These are phyloP conservation scores for Tephrocybe sp. DNA, from an alignment of 768 basidiomycete species.

Conservation along the genomic window DNA sequence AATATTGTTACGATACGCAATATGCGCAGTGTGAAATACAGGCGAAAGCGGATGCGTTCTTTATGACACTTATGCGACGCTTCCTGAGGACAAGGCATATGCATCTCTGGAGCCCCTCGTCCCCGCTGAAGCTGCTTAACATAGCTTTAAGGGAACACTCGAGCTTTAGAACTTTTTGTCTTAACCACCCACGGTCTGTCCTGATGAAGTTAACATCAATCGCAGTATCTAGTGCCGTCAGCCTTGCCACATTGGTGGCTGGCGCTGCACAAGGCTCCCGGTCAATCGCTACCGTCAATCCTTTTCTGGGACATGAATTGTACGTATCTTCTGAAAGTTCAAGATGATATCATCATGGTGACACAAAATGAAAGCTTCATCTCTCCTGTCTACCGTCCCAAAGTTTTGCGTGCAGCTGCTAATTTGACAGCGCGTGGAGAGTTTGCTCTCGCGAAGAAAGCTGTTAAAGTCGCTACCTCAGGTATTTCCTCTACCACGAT, in stretches of 20 bases:
- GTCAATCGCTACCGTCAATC: constrained; percentile 1
- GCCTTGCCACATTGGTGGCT: background rate
- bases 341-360: background rate
- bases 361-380: background rate
- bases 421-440: constrained; percentile 1
- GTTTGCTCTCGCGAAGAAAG: constrained; percentile 3
- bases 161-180: background rate
- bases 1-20: too few species aligned
- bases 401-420: constrained; percentile 1
- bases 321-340: background rate
- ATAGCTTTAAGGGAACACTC: background rate
- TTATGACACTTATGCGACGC: too few species aligned
- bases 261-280: background rate
- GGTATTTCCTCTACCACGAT: background rate
- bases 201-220: background rate
- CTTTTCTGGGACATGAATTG: constrained; percentile 4
- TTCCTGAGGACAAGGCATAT: too few species aligned
- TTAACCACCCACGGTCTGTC: background rate
- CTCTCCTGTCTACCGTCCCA: constrained; percentile 2
- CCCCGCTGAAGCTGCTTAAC: too few species aligned
- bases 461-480: background rate
- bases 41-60: too few species aligned
- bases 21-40: too few species aligned
- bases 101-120: too few species aligned
- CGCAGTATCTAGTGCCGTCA: background rate